Evolutionary conservation across 805 yeast genomes (phyloP).

Genomic region (Lachancea mirantina): DNA sequence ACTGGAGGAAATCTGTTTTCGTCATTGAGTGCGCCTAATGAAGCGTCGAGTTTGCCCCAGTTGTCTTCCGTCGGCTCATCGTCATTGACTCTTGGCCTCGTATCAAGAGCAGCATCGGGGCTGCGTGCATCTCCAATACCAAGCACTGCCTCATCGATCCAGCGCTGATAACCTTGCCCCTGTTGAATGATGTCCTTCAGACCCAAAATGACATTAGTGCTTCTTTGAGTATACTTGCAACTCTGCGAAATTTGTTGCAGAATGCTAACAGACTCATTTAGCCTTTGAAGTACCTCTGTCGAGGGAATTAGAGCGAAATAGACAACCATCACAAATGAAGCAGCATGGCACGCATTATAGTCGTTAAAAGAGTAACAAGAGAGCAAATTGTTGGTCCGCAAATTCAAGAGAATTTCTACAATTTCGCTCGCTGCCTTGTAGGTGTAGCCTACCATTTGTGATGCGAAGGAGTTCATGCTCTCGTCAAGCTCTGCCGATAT

Average conservation of each 20-base stretch:
- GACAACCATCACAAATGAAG: slow-evolving; percentile 8
- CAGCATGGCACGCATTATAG: slow-evolving; percentile 9
- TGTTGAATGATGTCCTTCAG: slow-evolving; percentile 8
- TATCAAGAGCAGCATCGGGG: slow-evolving; percentile 1
- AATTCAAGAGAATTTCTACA: slow-evolving; percentile 6
- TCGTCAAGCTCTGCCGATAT: slow-evolving; percentile 7
- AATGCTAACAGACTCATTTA: slow-evolving; percentile 7
- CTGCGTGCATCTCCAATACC: slow-evolving; percentile 6
- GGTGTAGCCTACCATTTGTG: slow-evolving; percentile 7
- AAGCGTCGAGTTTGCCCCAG: slow-evolving; percentile 8
- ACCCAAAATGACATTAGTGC: slow-evolving; percentile 8
- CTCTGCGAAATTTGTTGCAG: slow-evolving; percentile 9
- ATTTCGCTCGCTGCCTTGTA: slow-evolving; percentile 10
- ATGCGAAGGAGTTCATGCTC: slow-evolving; percentile 8
- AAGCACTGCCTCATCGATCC: slow-evolving; percentile 9
- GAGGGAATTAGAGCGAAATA: slow-evolving; percentile 9
- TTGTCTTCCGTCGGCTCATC: slow-evolving; percentile 4
- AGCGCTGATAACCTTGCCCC: slow-evolving; percentile 9
- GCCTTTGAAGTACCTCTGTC: slow-evolving; percentile 9
- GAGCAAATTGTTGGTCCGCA: slow-evolving; percentile 8
- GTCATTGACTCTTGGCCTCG: background rate
- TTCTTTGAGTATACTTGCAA: slow-evolving; percentile 9
- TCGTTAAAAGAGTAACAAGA: slow-evolving; percentile 9
- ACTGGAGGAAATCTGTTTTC: slow-evolving; percentile 8
- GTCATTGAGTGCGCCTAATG: slow-evolving; percentile 9